These are phyloP conservation scores for Haplosporangium sp. DNA, from an alignment of 371 early-diverging fungal species.

Conservation along the genomic window DNA sequence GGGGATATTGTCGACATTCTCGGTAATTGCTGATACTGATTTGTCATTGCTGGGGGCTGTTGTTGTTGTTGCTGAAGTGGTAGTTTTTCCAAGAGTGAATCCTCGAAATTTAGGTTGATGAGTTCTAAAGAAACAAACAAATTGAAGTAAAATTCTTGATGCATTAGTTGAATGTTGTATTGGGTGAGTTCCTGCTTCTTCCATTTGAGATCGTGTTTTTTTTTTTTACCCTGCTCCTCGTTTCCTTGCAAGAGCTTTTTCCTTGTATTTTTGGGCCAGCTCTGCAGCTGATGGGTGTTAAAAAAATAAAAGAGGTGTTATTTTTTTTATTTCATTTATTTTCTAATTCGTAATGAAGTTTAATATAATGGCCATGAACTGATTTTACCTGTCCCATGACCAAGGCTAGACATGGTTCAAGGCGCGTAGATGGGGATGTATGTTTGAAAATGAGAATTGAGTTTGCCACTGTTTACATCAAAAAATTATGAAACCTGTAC, in stretches of 20 bases:
- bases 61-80: no score
- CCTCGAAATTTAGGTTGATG: conserved; percentile 45
- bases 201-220: background rate
- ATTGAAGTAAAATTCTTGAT: background rate
- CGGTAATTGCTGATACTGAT: background rate
- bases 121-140: conserved; percentile 19
- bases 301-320: background rate
- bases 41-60: background rate
- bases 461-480: background rate
- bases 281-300: conserved; percentile 9
- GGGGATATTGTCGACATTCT: background rate
- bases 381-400: conserved; percentile 24
- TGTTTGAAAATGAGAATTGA: background rate
- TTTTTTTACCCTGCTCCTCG: conserved; percentile 49
- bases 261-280: conserved; percentile 36
- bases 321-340: no score
- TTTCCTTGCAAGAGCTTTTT: conserved; percentile 43
- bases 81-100: conserved; percentile 27
- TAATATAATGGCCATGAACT: background rate
- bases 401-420: conserved; percentile 17
- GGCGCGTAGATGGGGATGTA: conserved; percentile 4
- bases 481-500: background rate
- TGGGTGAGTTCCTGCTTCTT: background rate
- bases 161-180: background rate
- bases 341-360: background rate